Evolutionary conservation across 1,284 basidiomycete species (phyloP).

Genomic region (Papiliotrema nemorosa): DNA sequence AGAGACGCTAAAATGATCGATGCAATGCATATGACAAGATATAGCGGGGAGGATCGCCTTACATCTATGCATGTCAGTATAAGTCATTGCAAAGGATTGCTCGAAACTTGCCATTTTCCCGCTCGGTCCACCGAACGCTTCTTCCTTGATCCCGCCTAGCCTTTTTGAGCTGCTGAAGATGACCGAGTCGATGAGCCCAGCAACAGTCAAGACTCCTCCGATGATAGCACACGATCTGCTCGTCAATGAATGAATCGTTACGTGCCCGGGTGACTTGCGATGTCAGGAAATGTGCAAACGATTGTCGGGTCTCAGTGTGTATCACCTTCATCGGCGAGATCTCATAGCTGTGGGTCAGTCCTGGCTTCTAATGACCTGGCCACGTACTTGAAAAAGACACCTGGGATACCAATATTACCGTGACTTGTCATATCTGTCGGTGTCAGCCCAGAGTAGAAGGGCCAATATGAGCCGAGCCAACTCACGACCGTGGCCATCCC

Average conservation of each 20-base stretch:
- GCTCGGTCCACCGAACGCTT: conserved; percentile 37
- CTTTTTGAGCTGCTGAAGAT: conserved; percentile 60
- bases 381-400: conserved; percentile 75
- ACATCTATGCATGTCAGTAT: too few species aligned
- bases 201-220: conserved; percentile 93
- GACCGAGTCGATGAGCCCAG: conserved; percentile 82
- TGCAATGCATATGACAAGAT: too few species aligned
- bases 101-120: conserved; percentile 49
- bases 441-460: background rate
- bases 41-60: too few species aligned
- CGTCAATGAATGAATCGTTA: background rate
- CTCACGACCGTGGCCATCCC: conserved; percentile 61
- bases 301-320: conserved; percentile 84
- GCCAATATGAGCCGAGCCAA: background rate
- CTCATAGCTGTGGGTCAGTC: conserved; percentile 60
- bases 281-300: conserved; percentile 94
- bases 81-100: too few species aligned
- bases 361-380: background rate
- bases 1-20: too few species aligned
- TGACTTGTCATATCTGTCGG: conserved; percentile 62
- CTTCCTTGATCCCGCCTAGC: conserved; percentile 34
- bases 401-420: conserved; percentile 72
- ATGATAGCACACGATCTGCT: conserved; percentile 91
- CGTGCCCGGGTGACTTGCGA: conserved; percentile 61
- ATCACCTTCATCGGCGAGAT: conserved; percentile 95